A percentile compares a stretch with the other conserved stretches of the same genome.
Evolutionary conservation across 2,329 filamentous ascomycete species (phyloP).

Genomic region (Sporothrix globosa): DNA sequence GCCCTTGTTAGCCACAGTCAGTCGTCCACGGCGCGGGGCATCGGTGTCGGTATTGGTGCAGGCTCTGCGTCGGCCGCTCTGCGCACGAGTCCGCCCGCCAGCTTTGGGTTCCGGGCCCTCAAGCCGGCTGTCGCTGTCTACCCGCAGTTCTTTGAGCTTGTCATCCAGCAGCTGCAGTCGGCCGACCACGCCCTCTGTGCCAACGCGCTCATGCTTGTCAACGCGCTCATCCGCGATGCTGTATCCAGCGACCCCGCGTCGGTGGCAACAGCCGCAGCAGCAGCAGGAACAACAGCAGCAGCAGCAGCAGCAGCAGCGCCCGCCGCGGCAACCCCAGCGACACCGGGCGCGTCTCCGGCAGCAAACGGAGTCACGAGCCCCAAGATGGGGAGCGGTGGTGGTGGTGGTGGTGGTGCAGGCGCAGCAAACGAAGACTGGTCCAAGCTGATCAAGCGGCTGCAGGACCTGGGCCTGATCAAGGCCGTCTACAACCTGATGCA

Average conservation of each 20-base stretch:
- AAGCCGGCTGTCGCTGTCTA: slow-evolving; percentile 90
- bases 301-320: not conserved
- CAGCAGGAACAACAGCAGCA: not conserved
- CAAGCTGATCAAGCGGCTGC: slow-evolving; percentile 89
- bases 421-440: slow-evolving; percentile 75
- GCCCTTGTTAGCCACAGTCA: slow-evolving; percentile 88
- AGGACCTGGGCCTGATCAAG: slow-evolving; percentile 90
- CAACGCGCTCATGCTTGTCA: slow-evolving; percentile 93
- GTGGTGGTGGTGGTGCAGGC: slow-evolving; percentile 9
- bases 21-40: slow-evolving; percentile 52
- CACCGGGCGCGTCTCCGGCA: slow-evolving; percentile 38
- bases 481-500: slow-evolving; percentile 94
- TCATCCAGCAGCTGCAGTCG: slow-evolving; percentile 87
- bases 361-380: slow-evolving; percentile 35
- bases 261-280: not conserved
- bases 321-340: not conserved
- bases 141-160: slow-evolving; percentile 91
- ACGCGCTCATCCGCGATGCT: slow-evolving; percentile 90
- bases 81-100: slow-evolving; percentile 52
- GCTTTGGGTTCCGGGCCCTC: slow-evolving; percentile 86
- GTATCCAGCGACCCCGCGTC: slow-evolving; percentile 68
- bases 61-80: slow-evolving; percentile 34
- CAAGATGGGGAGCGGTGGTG: slow-evolving; percentile 11
- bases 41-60: slow-evolving; percentile 31
- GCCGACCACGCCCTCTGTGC: slow-evolving; percentile 95